phyloP scores from a whole-genome alignment of 2,329 filamentous ascomycete species.

The Penicillium sp. region DNA sequence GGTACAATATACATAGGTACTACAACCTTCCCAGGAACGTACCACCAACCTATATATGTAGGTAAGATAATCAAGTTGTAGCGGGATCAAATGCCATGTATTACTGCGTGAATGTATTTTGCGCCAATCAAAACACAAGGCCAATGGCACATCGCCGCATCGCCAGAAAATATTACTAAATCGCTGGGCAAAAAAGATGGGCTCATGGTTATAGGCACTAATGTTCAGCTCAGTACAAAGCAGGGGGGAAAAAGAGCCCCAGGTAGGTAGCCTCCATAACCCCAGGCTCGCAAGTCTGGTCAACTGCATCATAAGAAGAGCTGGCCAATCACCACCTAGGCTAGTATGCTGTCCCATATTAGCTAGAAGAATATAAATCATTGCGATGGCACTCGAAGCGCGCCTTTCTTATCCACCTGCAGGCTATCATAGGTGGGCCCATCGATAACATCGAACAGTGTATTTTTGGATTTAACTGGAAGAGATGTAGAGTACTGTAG shows the following conservation, averaged over 20 bases:
- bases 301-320: not conserved
- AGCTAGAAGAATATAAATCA: not conserved
- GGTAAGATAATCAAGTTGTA: not conserved
- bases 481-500: constrained; percentile 43
- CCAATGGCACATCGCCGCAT: not conserved
- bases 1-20: not conserved
- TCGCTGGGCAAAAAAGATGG: not conserved
- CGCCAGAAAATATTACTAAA: not conserved
- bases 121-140: not conserved
- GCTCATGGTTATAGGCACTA: not conserved
- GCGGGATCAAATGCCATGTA: not conserved
- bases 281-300: not conserved
- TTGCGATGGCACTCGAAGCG: not conserved
- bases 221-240: not conserved
- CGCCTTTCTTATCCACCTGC: not conserved
- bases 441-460: not conserved
- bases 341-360: not conserved
- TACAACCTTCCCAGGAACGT: not conserved
- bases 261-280: not conserved
- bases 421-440: not conserved
- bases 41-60: not conserved
- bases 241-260: not conserved
- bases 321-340: not conserved
- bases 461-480: constrained; percentile 25
- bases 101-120: not conserved